These are phyloP conservation scores for Serendipita sp. DNA, from an alignment of 768 basidiomycete genomes.

Conservation along the genomic window DNA sequence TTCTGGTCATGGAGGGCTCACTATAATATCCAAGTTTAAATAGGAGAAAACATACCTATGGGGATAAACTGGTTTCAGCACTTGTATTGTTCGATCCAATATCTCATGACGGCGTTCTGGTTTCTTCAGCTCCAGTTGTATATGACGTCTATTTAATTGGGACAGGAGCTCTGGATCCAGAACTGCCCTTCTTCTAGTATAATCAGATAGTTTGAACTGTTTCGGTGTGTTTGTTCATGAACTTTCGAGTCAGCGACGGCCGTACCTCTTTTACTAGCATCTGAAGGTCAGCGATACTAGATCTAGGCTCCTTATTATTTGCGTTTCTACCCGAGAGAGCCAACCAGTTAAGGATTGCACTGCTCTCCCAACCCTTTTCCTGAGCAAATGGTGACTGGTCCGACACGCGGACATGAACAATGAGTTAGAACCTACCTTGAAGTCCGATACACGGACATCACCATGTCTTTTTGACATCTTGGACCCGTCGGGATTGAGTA, in stretches of 20 bases:
- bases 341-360: slow-evolving; percentile 82
- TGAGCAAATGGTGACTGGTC: slow-evolving; percentile 18
- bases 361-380: slow-evolving; percentile 81
- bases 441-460: slow-evolving; percentile 74
- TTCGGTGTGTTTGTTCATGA: not conserved
- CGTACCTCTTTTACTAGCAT: slow-evolving; percentile 51
- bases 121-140: slow-evolving; percentile 39
- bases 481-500: slow-evolving; percentile 76
- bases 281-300: slow-evolving; percentile 21
- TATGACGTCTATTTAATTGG: slow-evolving; percentile 77
- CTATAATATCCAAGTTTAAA: not conserved
- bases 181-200: slow-evolving; percentile 74
- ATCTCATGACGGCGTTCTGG: slow-evolving; percentile 37
- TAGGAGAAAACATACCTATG: slow-evolving; percentile 27
- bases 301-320: slow-evolving; percentile 19
- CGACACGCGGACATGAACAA: slow-evolving; percentile 30
- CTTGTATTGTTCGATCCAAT: slow-evolving; percentile 35
- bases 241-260: not conserved
- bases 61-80: slow-evolving; percentile 43
- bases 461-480: slow-evolving; percentile 94
- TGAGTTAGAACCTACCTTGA: slow-evolving; percentile 21
- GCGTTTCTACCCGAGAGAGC: slow-evolving; percentile 82
- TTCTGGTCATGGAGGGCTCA: not conserved
- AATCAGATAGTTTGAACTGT: slow-evolving; percentile 57
- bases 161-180: slow-evolving; percentile 68